A percentile compares a stretch with the other conserved stretches of the same genome.
Conservation (phyloP, 176 grass and related monocot genomes). For the Rhipidocladum racemiflorum region DNA sequence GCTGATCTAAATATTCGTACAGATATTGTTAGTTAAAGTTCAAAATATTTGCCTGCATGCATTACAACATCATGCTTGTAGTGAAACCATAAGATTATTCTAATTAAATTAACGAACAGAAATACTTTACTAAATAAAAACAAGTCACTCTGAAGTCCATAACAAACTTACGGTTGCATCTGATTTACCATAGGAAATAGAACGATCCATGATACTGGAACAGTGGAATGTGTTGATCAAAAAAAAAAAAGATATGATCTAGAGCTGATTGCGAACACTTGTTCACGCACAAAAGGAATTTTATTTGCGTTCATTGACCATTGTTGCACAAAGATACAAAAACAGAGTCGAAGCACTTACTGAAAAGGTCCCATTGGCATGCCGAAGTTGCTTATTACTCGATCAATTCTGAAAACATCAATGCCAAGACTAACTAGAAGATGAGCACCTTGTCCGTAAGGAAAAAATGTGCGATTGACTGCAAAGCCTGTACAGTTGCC, state of each 20-base stretch:
- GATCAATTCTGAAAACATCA: conserved; percentile 83
- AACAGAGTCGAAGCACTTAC: conserved; percentile 52
- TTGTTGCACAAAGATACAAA: conserved; percentile 12
- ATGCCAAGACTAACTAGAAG: conserved; percentile 83
- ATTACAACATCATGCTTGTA: not conserved
- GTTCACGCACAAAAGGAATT: not conserved
- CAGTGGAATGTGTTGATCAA: not conserved
- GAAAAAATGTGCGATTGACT: conserved; percentile 97
- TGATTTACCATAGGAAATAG: not conserved
- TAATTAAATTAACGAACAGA: not conserved
- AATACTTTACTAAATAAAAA: not conserved
- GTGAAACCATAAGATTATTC: not conserved
- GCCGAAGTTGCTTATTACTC: conserved; percentile 75
- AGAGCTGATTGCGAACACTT: not conserved
- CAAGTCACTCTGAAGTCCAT: not conserved
- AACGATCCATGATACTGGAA: not conserved
- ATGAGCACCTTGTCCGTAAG: conserved; percentile 71
- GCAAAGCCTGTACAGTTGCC: conserved; percentile 98
- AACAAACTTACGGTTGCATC: not conserved
- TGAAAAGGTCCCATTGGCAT: conserved; percentile 99
- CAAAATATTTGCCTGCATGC: not conserved
- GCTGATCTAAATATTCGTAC: not conserved
- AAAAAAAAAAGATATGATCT: not conserved
- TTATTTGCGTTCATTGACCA: not conserved
- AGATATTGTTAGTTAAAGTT: not conserved